These are phyloP conservation scores for Camptophora hylomeconis DNA, from an alignment of 2,329 filamentous ascomycete genomes.

Conservation along the genomic window DNA sequence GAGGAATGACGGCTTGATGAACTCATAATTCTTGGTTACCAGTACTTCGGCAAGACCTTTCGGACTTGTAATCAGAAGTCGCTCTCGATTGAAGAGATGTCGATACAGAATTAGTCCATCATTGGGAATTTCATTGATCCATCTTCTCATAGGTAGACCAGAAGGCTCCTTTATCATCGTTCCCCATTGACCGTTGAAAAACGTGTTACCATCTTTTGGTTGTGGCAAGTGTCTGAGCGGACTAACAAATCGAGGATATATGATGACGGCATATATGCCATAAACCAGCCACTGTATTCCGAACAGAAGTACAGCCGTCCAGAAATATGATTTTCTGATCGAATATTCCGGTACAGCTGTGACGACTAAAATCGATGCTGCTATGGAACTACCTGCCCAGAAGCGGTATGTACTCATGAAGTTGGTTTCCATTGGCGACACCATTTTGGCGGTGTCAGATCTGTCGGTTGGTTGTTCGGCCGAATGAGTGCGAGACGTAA, in stretches of 20 bases:
- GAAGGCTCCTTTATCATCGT: slow-evolving; percentile 26
- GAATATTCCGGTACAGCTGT: slow-evolving; percentile 19
- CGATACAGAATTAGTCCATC: slow-evolving; percentile 57
- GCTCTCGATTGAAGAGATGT: slow-evolving; percentile 48
- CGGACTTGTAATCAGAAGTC: slow-evolving; percentile 47
- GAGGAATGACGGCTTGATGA: slow-evolving; percentile 47
- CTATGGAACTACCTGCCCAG: slow-evolving; percentile 11
- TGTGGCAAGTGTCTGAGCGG: slow-evolving; percentile 45
- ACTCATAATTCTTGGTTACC: slow-evolving; percentile 56
- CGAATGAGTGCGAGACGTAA: no score
- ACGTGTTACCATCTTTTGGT: slow-evolving; percentile 30
- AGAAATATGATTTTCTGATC: slow-evolving; percentile 18
- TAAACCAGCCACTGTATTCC: slow-evolving; percentile 15
- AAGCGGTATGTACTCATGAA: slow-evolving; percentile 7
- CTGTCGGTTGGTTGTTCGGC: no score
- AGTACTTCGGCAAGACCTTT: slow-evolving; percentile 59
- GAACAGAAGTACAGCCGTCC: slow-evolving; percentile 17
- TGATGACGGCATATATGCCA: slow-evolving; percentile 26
- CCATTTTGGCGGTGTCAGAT: no score
- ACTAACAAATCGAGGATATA: slow-evolving; percentile 47
- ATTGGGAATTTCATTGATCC: slow-evolving; percentile 51
- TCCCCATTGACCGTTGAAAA: slow-evolving; percentile 33
- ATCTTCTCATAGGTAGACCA: slow-evolving; percentile 26
- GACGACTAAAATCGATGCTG: slow-evolving; percentile 11
- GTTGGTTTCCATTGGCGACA: not conserved